A percentile compares a stretch with the other conserved stretches of the same genome.
Conservation (phyloP, 2,329 filamentous ascomycete genomes). For the Fusarium sp. region DNA sequence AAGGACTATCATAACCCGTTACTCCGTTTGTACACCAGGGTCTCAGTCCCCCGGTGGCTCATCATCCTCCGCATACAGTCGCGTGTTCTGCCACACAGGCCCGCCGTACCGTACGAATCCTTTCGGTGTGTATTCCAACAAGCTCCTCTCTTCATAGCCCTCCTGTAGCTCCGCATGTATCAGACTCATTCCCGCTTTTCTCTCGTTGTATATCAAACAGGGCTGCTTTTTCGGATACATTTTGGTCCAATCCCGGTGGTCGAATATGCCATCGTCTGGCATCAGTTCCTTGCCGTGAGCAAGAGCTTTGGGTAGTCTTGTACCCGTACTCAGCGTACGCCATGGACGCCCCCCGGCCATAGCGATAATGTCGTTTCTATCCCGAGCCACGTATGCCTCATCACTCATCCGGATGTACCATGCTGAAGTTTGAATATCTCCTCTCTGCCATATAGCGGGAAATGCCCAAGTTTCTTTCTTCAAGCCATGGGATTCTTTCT, state of each 20-base stretch:
- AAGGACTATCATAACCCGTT: too few species aligned
- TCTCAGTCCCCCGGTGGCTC: neutral
- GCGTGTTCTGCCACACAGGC: neutral
- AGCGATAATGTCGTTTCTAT: fast-evolving
- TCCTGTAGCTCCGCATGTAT: neutral
- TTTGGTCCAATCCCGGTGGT: neutral
- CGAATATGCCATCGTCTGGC: neutral
- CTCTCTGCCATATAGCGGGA: neutral
- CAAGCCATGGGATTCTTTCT: neutral
- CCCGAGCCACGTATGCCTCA: neutral
- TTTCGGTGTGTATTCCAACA: neutral
- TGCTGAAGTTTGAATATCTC: neutral
- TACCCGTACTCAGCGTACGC: neutral
- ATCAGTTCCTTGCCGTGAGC: neutral
- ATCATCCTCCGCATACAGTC: neutral
- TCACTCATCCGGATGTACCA: neutral
- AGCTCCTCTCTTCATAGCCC: neutral
- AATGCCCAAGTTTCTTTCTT: constrained; percentile 12
- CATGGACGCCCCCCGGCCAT: constrained; percentile 8
- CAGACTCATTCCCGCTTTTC: neutral
- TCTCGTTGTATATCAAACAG: neutral
- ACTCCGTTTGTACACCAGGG: neutral
- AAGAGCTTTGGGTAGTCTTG: neutral
- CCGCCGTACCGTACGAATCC: neutral
- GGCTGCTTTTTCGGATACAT: neutral